These are phyloP conservation scores for Colletotrichum tamarilloi DNA, from an alignment of 2,329 filamentous ascomycete genomes.

Conservation along the genomic window DNA sequence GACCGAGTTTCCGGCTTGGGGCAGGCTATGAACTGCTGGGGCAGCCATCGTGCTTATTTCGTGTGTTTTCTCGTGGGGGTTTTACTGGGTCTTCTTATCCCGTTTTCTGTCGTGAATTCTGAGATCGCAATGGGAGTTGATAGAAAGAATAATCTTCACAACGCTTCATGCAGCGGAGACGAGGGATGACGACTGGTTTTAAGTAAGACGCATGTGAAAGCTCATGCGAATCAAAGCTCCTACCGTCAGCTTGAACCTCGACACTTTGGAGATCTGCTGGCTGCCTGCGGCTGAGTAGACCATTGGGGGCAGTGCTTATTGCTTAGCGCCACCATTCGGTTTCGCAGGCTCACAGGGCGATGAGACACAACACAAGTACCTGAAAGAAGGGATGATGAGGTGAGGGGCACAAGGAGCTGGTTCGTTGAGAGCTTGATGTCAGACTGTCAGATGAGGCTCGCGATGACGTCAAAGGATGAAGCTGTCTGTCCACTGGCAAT, in stretches of 20 bases:
- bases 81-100: not conserved
- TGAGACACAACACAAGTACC: not conserved
- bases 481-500: not conserved
- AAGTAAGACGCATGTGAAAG: not conserved
- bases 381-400: not conserved
- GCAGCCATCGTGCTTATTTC: not conserved
- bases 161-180: no score
- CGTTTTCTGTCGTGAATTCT: no score
- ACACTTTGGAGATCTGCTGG: not conserved
- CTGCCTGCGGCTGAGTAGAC: slow-evolving; percentile 6
- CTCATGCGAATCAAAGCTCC: not conserved
- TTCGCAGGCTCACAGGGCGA: not conserved
- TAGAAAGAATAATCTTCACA: no score
- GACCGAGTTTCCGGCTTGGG: slow-evolving; percentile 45
- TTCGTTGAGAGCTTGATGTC: not conserved
- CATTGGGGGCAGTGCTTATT: not conserved
- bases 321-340: not conserved
- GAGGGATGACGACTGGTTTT: not conserved
- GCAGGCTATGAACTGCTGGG: slow-evolving; percentile 36
- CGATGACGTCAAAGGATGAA: slow-evolving; percentile 12
- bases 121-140: not conserved
- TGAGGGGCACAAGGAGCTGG: not conserved
- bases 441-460: not conserved
- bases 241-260: not conserved
- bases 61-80: not conserved